phyloP scores from a whole-genome alignment of 31 red algal species.

The Porphyra umbilicalis region DNA sequence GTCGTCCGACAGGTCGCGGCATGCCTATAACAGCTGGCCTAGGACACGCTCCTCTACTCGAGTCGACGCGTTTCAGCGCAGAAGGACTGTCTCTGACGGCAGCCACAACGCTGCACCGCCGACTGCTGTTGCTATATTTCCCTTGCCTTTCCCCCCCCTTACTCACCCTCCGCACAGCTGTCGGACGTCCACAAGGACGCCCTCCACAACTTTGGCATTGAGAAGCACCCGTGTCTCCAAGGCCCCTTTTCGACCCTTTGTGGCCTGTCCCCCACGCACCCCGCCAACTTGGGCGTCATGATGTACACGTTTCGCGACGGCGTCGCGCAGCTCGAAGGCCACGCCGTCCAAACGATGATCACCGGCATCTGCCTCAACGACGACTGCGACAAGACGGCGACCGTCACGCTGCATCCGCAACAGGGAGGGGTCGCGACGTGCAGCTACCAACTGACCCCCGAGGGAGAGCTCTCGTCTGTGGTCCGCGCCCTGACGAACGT shows the following conservation, averaged over 20 bases:
- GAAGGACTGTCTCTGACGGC: no score
- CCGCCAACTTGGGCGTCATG: neutral
- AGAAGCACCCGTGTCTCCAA: neutral
- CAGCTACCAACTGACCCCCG: neutral
- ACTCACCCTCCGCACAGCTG: neutral
- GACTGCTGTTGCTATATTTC: no score
- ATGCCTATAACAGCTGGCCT: no score
- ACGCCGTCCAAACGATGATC: neutral
- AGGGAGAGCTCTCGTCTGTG: neutral
- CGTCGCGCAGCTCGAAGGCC: neutral
- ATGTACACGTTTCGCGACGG: neutral
- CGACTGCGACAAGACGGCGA: neutral
- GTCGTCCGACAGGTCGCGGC: no score
- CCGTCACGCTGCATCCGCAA: neutral
- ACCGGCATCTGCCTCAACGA: neutral
- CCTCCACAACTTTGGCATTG: neutral
- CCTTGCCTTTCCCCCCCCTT: no score
- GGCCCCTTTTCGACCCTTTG: neutral
- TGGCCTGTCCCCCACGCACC: neutral
- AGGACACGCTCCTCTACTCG: no score
- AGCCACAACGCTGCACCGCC: no score
- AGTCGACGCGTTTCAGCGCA: no score
- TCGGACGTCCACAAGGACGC: neutral
- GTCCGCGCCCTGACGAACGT: neutral
- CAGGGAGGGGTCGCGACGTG: neutral